Percentiles rank a stretch among this genome's conserved stretches.
Evolutionary conservation across 75 land plant species (phyloP).

Genomic region (Picea sitchensis): DNA sequence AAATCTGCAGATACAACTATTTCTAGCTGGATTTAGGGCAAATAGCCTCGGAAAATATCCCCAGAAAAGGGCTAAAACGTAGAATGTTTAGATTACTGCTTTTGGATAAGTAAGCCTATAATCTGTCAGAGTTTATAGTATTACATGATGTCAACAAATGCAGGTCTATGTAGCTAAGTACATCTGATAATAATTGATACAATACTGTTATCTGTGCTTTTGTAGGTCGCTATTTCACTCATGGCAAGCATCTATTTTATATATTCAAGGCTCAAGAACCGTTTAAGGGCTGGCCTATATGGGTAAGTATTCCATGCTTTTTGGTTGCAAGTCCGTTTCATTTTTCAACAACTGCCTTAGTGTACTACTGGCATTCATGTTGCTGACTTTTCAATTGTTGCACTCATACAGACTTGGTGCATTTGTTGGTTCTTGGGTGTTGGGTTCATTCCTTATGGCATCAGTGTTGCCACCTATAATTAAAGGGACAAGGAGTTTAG

Average conservation of each 20-base stretch:
- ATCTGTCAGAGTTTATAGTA: background rate
- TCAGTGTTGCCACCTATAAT: constrained; percentile 66
- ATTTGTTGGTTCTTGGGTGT: constrained; percentile 66
- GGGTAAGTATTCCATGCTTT: constrained; percentile 45
- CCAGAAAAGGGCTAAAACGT: no score
- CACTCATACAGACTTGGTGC: constrained; percentile 51
- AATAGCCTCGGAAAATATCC: no score
- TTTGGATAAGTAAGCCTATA: background rate
- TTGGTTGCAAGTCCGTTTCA: background rate
- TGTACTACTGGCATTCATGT: constrained; percentile 1
- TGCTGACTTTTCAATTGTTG: background rate
- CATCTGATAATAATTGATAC: background rate
- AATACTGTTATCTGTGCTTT: background rate
- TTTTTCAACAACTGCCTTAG: background rate
- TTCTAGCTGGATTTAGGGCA: no score
- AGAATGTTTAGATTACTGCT: no score
- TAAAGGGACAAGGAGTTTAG: constrained; percentile 64
- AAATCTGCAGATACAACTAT: no score
- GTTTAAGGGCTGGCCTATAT: constrained; percentile 54
- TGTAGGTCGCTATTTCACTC: constrained; percentile 60
- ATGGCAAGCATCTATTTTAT: constrained; percentile 73
- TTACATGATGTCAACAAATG: background rate
- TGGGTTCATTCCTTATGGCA: constrained; percentile 78
- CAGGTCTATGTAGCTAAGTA: background rate
- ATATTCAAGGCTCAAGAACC: constrained; percentile 56